Evolutionary conservation across 2,329 filamentous ascomycete genomes (phyloP), one percentile per base, ranked within the genome.

Genomic region (Chalara sp.): DNA sequence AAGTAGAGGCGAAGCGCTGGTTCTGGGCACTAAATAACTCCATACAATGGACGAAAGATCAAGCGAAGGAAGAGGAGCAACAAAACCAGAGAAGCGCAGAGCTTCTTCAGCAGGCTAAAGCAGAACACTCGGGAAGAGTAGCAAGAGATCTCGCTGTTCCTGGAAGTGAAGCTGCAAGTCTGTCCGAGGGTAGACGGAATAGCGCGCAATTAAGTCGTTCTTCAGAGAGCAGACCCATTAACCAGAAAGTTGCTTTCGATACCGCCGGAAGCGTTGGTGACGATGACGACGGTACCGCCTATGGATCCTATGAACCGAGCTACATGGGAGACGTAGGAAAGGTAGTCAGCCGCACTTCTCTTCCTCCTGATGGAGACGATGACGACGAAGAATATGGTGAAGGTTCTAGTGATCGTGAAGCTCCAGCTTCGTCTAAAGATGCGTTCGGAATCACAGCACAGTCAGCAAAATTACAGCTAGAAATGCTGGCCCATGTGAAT

Each of bases 21-120:
- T 99, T 95, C 69, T 99, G 93, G 93, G 89, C 93, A 0, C 75
- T 99, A 56, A 99, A 99, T 72, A 99, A 99, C 67, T 92, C 93
- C 5, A 99, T 99, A 46, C 93, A 97, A 66, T 97, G 89, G 87
- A 86, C 89, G 56, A 99, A 99, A 68, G 93, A 99, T 63, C 93
- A 97, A 70, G 91, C 89, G 6, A 91, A 87, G 60, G 89, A 95
- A 67, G 92, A 96, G 62, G 86, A 92, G 64, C 83, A 78, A 58
- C 83, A 90, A 54, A 83, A 83, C 33, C 82, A 82, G 6, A 83
- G 83, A 51, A 87, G 85, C 61, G 86, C 84, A 5, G 89, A 93
- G 67, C 76, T 84, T 35, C 70, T 95, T 47, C 81, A 81, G 56
- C 85, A 91, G 64, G 89, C 88, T 49, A 91, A 90, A 67, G 83